These are phyloP conservation scores for Candida tunisiensis DNA, from an alignment of 1,139 yeast genomes.

Conservation along the genomic window DNA sequence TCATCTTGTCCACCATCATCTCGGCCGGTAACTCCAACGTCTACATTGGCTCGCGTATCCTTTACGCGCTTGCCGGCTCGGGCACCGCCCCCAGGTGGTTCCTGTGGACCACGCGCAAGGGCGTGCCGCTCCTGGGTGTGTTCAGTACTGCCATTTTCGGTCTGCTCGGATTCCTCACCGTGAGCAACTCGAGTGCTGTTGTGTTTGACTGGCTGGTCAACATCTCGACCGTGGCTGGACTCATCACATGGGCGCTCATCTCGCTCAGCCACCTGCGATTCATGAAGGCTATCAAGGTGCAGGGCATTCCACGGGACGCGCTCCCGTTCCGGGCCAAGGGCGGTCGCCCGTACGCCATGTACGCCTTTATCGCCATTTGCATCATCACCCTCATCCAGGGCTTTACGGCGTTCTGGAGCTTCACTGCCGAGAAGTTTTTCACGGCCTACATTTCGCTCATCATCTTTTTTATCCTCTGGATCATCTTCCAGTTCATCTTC, in stretches of 20 bases:
- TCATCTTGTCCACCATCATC: conserved; percentile 41
- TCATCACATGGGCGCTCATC: conserved; percentile 50
- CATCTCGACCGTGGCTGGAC: conserved; percentile 59
- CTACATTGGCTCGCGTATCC: conserved; percentile 37
- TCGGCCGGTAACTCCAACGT: conserved; percentile 56
- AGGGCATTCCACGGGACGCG: conserved; percentile 32
- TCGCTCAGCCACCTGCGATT: conserved; percentile 44
- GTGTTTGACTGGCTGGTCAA: conserved; percentile 60
- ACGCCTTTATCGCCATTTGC: conserved; percentile 27
- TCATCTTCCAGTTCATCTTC: conserved; percentile 37
- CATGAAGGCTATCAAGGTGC: conserved; percentile 40
- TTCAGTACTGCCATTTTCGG: conserved; percentile 30
- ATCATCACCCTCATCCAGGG: conserved; percentile 48
- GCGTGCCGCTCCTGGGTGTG: conserved; percentile 40
- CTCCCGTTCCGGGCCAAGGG: conserved; percentile 37
- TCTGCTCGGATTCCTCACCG: conserved; percentile 32
- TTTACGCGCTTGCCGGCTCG: conserved; percentile 39
- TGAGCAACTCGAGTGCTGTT: conserved; percentile 37
- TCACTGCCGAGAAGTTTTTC: conserved; percentile 40
- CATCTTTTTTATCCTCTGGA: conserved; percentile 38
- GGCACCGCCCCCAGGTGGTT: conserved; percentile 31
- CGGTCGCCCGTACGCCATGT: conserved; percentile 31
- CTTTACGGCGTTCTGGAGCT: conserved; percentile 49
- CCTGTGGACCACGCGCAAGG: conserved; percentile 25
- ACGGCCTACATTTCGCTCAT: conserved; percentile 48